Base-by-base conservation (phyloP, 2,329 filamentous ascomycete species). In the Apiospora kogelbergensis region DNA sequence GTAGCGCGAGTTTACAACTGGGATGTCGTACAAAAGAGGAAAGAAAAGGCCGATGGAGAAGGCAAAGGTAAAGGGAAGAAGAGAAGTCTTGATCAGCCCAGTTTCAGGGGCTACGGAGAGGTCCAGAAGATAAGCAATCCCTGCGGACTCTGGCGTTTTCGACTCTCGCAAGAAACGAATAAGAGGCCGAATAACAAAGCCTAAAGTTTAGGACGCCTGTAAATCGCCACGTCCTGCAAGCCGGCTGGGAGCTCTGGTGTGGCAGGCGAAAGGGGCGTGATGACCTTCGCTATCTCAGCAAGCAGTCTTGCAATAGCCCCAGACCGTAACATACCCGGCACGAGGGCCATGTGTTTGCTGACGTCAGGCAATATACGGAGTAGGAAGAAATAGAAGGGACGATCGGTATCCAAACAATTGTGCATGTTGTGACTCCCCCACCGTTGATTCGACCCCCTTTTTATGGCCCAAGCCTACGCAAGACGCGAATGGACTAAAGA, bases 1-100 rank as follows among this genome's bases (percentile, higher is more conserved):
- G 94, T 95, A 48, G 96, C 96, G 26, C 88, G 96, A 72, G 95
- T 99, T n/a, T 98, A 99, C 82, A 99, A 99, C 81, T 98, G 96
- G 95, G 96, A 99, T 77, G 94, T 99, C 5, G 93, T 95, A 57
- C 93, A 97, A 84, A 93, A 97, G 82, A 87, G 96, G 74, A 98
- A 97, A 84, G 94, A 97, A 71, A 96, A 94, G 80, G 85, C 82
- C 3, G 90, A 91, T 46, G 88, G 89, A 71, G 89, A 84, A 66
- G 80, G 71, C 24, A 78, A 81, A 72, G 80, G 78, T 60, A 77
- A 81, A 69, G 79, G 57, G 77, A 79, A 65, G 78, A 81, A 70
- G 80, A 81, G 33, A 53, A 53, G 30, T 37, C 53, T 6, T 60
- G 53, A 60, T 60, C 53, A 30, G 20, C 53, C 53, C 22, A n/a